phyloP scores from a whole-genome alignment of 108 stramenopile species.

The Chaetoceros tenuissimus region DNA sequence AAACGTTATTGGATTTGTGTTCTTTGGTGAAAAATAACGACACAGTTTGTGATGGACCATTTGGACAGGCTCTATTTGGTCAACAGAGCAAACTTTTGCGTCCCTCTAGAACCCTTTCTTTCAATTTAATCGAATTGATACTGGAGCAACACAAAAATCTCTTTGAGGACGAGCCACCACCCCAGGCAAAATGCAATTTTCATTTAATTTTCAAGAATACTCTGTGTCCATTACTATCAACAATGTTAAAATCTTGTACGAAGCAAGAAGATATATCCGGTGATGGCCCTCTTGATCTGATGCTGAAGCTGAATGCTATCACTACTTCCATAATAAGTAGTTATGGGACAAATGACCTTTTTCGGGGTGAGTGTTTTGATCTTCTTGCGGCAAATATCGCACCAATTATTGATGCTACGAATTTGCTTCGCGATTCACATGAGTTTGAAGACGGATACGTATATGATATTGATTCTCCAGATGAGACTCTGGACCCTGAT shows the following conservation, averaged over 20 bases:
- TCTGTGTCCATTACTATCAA: too few relatives aligned
- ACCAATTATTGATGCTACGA: conserved; percentile 51
- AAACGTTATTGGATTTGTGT: background rate
- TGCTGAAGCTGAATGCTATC: background rate
- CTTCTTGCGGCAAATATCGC: conserved; percentile 20
- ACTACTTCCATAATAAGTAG: background rate
- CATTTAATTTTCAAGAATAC: too few relatives aligned
- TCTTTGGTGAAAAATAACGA: background rate
- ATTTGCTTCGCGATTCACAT: conserved; percentile 60
- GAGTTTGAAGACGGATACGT: conserved; percentile 78
- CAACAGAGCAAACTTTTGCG: background rate
- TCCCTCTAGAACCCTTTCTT: background rate
- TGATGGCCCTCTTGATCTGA: background rate
- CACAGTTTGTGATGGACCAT: background rate
- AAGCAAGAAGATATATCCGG: too few relatives aligned
- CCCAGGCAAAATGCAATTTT: too few relatives aligned
- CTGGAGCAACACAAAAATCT: background rate
- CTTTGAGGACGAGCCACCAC: too few relatives aligned
- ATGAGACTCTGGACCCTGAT: conserved; percentile 11
- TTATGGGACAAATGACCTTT: background rate
- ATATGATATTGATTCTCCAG: conserved; percentile 16
- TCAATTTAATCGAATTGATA: background rate
- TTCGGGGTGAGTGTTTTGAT: conserved; percentile 16
- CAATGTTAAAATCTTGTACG: too few relatives aligned
- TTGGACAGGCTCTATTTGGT: background rate